Evolutionary conservation across 2,329 filamentous ascomycete genomes (phyloP).

Genomic region (Cordyceps farinosa): DNA sequence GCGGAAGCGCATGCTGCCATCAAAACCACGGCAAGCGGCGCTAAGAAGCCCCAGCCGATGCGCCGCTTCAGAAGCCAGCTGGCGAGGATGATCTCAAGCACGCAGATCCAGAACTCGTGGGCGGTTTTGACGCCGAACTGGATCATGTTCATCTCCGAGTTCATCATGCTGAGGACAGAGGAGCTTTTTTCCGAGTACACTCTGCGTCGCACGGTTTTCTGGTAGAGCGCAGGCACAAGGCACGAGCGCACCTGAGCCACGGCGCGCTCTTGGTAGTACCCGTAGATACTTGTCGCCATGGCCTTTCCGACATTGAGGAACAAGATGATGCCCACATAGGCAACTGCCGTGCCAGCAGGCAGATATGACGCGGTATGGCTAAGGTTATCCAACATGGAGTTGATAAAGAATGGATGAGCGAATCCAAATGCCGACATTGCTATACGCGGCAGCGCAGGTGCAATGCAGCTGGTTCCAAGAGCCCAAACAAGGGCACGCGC

Average conservation of each 20-base stretch:
- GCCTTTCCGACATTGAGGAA: conserved; percentile 10
- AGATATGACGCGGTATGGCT: background rate
- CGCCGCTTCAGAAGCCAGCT: conserved; percentile 31
- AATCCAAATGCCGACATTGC: background rate
- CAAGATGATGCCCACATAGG: background rate
- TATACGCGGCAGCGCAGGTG: conserved; percentile 5
- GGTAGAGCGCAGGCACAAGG: conserved; percentile 11
- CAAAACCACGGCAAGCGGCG: conserved; percentile 28
- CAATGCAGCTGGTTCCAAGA: background rate
- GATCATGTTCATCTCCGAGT: conserved; percentile 12
- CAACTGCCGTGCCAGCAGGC: background rate
- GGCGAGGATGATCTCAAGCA: conserved; percentile 30
- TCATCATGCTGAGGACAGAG: conserved; percentile 7
- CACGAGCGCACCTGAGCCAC: conserved; percentile 2
- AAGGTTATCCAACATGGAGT: conserved; percentile 1
- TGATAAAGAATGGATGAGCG: conserved; percentile 12
- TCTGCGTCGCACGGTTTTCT: conserved; percentile 5
- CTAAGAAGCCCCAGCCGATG: conserved; percentile 31
- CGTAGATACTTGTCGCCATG: conserved; percentile 2
- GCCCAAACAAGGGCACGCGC: background rate
- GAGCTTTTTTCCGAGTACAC: conserved; percentile 1
- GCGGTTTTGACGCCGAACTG: conserved; percentile 14
- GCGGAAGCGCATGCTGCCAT: conserved; percentile 22
- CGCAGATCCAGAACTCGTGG: conserved; percentile 34
- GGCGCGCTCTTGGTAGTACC: conserved; percentile 12